Conservation (phyloP, 2,329 filamentous ascomycete species). For the Elsinoe perseae region DNA sequence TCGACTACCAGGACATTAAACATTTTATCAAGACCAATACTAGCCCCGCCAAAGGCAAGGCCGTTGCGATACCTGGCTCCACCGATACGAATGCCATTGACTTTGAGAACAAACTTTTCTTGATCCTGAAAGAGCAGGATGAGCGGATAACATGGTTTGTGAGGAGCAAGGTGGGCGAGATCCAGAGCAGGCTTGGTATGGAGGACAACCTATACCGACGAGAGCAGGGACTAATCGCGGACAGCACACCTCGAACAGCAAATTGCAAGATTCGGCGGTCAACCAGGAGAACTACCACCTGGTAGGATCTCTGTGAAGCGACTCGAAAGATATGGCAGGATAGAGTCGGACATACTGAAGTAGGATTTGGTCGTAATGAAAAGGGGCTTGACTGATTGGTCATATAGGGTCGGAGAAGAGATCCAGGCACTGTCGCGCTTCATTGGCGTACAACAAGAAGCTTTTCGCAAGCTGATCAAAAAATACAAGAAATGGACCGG, state of each 20-base stretch:
- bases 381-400: not conserved
- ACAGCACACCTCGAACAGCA: slow-evolving; percentile 14
- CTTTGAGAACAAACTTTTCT: slow-evolving; percentile 66
- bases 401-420: slow-evolving; percentile 57
- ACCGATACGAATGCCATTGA: slow-evolving; percentile 46
- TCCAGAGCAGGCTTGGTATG: slow-evolving; percentile 60
- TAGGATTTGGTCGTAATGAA: slow-evolving; percentile 19
- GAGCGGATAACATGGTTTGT: slow-evolving; percentile 72
- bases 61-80: slow-evolving; percentile 67
- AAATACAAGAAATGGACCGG: slow-evolving; percentile 87
- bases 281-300: slow-evolving; percentile 18
- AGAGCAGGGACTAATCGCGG: slow-evolving; percentile 14
- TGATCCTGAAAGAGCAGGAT: slow-evolving; percentile 65
- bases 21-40: slow-evolving; percentile 76
- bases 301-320: slow-evolving; percentile 36
- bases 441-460: slow-evolving; percentile 62
- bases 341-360: slow-evolving; percentile 44
- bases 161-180: slow-evolving; percentile 70
- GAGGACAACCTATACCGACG: slow-evolving; percentile 1
- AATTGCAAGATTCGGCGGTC: not conserved
- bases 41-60: slow-evolving; percentile 59
- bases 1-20: slow-evolving; percentile 84
- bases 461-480: slow-evolving; percentile 75
- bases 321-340: slow-evolving; percentile 44
- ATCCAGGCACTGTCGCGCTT: slow-evolving; percentile 64